These are phyloP conservation scores for Dipodascopsis tothii DNA, from an alignment of 805 yeast genomes.

Conservation along the genomic window DNA sequence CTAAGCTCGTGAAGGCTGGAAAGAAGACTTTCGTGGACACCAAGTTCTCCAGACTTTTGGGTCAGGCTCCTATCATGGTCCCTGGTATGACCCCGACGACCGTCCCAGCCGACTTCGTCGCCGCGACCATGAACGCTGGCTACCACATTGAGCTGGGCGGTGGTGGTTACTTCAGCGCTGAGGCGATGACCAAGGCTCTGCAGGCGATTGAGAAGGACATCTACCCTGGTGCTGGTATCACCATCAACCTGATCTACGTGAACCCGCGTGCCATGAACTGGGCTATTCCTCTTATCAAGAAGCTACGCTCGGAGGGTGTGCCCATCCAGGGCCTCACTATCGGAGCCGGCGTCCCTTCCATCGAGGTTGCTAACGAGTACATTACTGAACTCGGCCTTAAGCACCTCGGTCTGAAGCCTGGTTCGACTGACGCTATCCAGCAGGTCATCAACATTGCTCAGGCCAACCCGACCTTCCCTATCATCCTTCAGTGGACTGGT, in stretches of 20 bases:
- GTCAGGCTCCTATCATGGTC: conserved; percentile 93
- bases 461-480: conserved; percentile 93
- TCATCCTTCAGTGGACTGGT: conserved; percentile 98
- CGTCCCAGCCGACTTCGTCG: conserved; percentile 86
- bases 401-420: conserved; percentile 95
- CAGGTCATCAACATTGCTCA: conserved; percentile 86
- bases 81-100: conserved; percentile 99
- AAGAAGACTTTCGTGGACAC: conserved; percentile 79
- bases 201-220: conserved; percentile 61
- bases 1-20: conserved; percentile 62
- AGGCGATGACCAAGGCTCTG: conserved; percentile 65
- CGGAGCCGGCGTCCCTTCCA: conserved; percentile 99
- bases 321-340: conserved; percentile 93
- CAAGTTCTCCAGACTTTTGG: conserved; percentile 81
- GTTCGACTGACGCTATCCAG: conserved; percentile 85
- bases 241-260: conserved; percentile 88
- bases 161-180: conserved; percentile 89
- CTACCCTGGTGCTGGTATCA: conserved; percentile 82
- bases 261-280: conserved; percentile 97
- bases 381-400: conserved; percentile 86
- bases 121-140: conserved; percentile 92
- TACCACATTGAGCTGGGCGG: conserved; percentile 97
- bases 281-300: conserved; percentile 94
- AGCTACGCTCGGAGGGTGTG: conserved; percentile 81
- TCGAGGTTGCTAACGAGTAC: conserved; percentile 95